Conservation (phyloP, 2,329 filamentous ascomycete genomes). For the Beauveria sp. region DNA sequence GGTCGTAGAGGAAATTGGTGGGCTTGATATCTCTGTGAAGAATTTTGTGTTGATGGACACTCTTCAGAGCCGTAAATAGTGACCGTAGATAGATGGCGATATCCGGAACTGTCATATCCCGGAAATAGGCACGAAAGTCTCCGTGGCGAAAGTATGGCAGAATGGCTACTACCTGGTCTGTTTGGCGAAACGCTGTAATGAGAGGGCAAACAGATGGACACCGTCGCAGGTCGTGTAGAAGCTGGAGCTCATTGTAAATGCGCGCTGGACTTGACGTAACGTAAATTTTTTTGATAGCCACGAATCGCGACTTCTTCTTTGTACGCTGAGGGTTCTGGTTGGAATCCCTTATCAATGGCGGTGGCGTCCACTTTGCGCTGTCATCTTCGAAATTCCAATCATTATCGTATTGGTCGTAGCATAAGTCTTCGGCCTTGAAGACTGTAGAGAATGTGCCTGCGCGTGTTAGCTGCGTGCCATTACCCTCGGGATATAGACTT, state of each 20-base stretch:
- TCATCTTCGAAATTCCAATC: conserved; percentile 74
- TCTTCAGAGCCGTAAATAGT: conserved; percentile 75
- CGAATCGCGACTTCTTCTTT: conserved; percentile 56
- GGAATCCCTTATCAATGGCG: conserved; percentile 48
- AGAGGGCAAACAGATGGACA: conserved; percentile 85
- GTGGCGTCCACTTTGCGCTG: conserved; percentile 60
- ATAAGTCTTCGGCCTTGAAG: conserved; percentile 93
- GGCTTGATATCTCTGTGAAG: conserved; percentile 96
- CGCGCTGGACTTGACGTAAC: conserved; percentile 90
- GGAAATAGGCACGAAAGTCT: conserved; percentile 92
- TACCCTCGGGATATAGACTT: neutral
- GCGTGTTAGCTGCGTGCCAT: conserved; percentile 12
- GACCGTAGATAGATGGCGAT: conserved; percentile 86
- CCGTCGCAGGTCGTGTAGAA: conserved; percentile 78
- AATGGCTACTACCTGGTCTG: conserved; percentile 91
- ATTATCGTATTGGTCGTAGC: conserved; percentile 77
- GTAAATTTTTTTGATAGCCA: conserved; percentile 99
- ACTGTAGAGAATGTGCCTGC: conserved; percentile 97
- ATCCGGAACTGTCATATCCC: conserved; percentile 76
- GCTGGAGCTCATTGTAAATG: conserved; percentile 92
- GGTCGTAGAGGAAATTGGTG: conserved; percentile 94
- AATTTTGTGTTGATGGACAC: conserved; percentile 77
- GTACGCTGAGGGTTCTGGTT: conserved; percentile 29
- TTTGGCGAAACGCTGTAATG: conserved; percentile 91
- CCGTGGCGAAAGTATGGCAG: conserved; percentile 93